phyloP scores from a whole-genome alignment of 108 stramenopile genomes.

The Mediolabrus comicus region DNA sequence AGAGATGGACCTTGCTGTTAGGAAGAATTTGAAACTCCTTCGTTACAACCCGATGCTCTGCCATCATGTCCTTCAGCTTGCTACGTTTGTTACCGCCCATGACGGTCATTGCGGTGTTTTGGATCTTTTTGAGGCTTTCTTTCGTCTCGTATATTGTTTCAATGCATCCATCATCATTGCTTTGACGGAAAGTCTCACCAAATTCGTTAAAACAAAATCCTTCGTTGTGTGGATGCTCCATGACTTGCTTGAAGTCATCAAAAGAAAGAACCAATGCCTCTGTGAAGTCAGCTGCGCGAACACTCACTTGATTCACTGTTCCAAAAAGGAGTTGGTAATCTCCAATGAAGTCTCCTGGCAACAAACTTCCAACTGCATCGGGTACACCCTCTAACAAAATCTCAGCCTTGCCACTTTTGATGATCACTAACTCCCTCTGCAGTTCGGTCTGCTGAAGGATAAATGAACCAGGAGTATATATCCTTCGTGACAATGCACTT shows the following conservation, averaged over 20 bases:
- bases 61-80: constrained; percentile 54
- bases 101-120: constrained; percentile 11
- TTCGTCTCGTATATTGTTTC: constrained; percentile 31
- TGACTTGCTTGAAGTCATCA: constrained; percentile 29
- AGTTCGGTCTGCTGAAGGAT: constrained; percentile 35
- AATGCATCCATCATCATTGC: constrained; percentile 36
- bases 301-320: constrained; percentile 45
- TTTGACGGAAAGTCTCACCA: constrained; percentile 24
- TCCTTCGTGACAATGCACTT: constrained; percentile 24
- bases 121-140: constrained; percentile 20
- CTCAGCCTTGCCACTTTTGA: constrained; percentile 43
- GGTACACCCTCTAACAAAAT: constrained; percentile 20
- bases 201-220: constrained; percentile 4
- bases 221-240: constrained; percentile 15
- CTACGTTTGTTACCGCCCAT: constrained; percentile 19
- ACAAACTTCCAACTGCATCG: constrained; percentile 33
- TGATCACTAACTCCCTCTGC: constrained; percentile 46
- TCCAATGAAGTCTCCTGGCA: constrained; percentile 52
- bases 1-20: constrained; percentile 33
- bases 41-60: constrained; percentile 16
- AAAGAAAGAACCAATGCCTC: constrained; percentile 47
- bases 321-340: constrained; percentile 59
- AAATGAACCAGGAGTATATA: constrained; percentile 40
- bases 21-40: constrained; percentile 42
- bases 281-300: constrained; percentile 29